Base-by-base conservation (phyloP, 2,329 filamentous ascomycete genomes). In the Acrocalymma vagum region DNA sequence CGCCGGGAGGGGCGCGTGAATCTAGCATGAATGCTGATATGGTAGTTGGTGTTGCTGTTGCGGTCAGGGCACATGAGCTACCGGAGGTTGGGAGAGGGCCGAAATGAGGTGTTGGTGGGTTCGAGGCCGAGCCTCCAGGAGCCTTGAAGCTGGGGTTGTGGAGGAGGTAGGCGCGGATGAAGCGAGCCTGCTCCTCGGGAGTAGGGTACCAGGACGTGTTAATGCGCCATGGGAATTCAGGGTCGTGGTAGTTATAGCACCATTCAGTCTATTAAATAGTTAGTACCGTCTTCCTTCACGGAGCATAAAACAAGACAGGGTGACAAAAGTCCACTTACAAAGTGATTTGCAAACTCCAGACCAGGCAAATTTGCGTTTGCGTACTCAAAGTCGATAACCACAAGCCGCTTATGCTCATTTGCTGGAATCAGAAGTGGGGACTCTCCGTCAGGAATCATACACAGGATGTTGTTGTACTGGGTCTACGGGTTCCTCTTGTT, bases 321-420 rank as follows among this genome's bases (percentile, higher is more conserved):
- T 21, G 26, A 9, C 35, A 24, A 13, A 22, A 67, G 10, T 10
- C 18, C 23, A 11, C 78, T 72, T 72, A 82, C 88, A 71, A 99
- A 99, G 71, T 99, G 94, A 68, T 99, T 99, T 42, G 91, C 94
- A 66, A 99, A 97, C 70, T 99, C 94, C 11, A 90, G 78, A 1
- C 91, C 94, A 0, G 84, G 85, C 1, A 86, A 79, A 65, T 97
- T 99, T 42, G 93, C 91, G 3, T 86, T 92, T 1, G 94, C 88
- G 65, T 99, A 99, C 64, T 99, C 94, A 61, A 99, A 99, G 68
- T 99, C 94, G 62, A 99, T 99, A 51, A 99, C 94, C 11, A 97
- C 82, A 10, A 99, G 82, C 71, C 95, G 93, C 70, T 95, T 97
- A 74, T 99, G 94, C 55, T 93, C 85, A 70, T 97, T 97, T 43